These are phyloP conservation scores for Clathrus columnatus DNA, from an alignment of 768 basidiomycete genomes.

Conservation along the genomic window DNA sequence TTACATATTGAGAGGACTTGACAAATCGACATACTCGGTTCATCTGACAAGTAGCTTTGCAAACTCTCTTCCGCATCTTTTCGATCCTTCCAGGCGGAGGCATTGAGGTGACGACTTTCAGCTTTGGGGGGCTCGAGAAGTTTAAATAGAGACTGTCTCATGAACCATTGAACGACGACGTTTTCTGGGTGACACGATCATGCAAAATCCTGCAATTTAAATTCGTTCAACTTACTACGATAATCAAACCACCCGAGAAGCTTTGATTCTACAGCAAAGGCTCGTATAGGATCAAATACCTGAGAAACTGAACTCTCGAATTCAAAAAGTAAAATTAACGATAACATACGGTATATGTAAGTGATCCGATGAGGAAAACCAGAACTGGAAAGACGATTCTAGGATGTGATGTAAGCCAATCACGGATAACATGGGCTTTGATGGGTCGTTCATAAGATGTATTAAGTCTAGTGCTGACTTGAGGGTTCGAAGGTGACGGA, in stretches of 20 bases:
- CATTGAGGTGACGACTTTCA: not conserved
- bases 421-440: constrained; percentile 56
- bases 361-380: constrained; percentile 79
- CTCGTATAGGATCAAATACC: constrained; percentile 90
- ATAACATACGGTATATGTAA: constrained; percentile 73
- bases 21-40: constrained; percentile 46
- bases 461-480: constrained; percentile 35
- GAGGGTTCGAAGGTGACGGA: constrained; percentile 15
- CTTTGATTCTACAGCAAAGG: constrained; percentile 73
- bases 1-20: constrained; percentile 4
- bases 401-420: constrained; percentile 84
- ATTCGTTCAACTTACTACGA: constrained; percentile 52
- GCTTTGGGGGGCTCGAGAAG: not conserved
- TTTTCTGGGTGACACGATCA: constrained; percentile 24
- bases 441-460: constrained; percentile 54
- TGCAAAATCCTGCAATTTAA: constrained; percentile 64
- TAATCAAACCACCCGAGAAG: constrained; percentile 81
- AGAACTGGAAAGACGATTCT: constrained; percentile 71
- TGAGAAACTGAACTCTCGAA: constrained; percentile 21
- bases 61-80: constrained; percentile 64
- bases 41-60: constrained; percentile 64
- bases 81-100: constrained; percentile 72
- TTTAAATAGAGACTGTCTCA: not conserved
- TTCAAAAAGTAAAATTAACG: not conserved
- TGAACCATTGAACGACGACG: not conserved